Percentiles rank a stretch among this genome's conserved stretches.
phyloP scores from a whole-genome alignment of 1,284 basidiomycete genomes.

The Cryptococcus maquisensis region DNA sequence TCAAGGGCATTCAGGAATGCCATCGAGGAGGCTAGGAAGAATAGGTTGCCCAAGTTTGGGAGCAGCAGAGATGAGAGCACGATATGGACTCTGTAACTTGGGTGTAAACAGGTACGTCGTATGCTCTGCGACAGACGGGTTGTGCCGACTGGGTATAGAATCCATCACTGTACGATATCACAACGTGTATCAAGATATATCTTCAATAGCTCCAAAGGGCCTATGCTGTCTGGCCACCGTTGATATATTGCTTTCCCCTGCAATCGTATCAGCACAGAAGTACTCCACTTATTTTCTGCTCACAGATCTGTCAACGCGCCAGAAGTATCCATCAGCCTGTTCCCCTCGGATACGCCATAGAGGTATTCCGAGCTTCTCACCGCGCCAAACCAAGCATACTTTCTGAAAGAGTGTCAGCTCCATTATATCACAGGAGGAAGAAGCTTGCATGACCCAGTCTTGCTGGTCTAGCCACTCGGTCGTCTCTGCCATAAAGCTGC shows the following conservation, averaged over 20 bases:
- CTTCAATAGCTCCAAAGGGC: not conserved
- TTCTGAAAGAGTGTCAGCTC: slow-evolving; percentile 9
- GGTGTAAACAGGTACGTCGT: too few relatives aligned
- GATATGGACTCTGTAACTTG: too few relatives aligned
- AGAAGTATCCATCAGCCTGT: slow-evolving; percentile 30
- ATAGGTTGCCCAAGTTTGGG: too few relatives aligned
- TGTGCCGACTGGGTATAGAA: too few relatives aligned
- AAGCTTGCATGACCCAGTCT: slow-evolving; percentile 25
- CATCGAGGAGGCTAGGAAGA: too few relatives aligned
- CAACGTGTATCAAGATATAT: too few relatives aligned
- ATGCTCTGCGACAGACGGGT: too few relatives aligned
- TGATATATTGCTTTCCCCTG: slow-evolving; percentile 29
- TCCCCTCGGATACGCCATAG: slow-evolving; percentile 30
- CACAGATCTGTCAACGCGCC: slow-evolving; percentile 32
- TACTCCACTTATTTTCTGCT: slow-evolving; percentile 3
- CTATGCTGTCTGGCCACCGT: slow-evolving; percentile 15
- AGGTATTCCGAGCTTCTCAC: slow-evolving; percentile 17
- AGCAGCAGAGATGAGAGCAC: too few relatives aligned
- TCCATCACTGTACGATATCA: too few relatives aligned
- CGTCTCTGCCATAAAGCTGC: slow-evolving; percentile 20
- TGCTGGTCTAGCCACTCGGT: slow-evolving; percentile 35
- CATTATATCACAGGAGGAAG: slow-evolving; percentile 10
- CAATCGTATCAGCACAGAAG: not conserved
- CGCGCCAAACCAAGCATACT: slow-evolving; percentile 32
- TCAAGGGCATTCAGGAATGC: too few relatives aligned